Evolutionary conservation across 2,329 filamentous ascomycete species (phyloP).

Genomic region (Fusarium scirpi): DNA sequence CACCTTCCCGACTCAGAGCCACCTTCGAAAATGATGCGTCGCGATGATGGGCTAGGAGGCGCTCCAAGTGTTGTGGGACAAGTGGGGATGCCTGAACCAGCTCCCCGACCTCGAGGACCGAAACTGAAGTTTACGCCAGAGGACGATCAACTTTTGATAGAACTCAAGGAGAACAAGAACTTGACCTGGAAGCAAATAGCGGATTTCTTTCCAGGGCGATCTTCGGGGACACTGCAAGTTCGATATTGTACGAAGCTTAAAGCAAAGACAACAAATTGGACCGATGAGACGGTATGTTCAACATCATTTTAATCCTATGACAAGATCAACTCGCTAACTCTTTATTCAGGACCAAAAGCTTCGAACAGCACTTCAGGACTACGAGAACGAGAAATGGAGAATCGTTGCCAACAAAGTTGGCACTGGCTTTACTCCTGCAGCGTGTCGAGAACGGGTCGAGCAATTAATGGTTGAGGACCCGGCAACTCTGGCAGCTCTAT

Average conservation of each 20-base stretch:
- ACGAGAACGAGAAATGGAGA: slow-evolving; percentile 93
- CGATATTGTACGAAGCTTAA: slow-evolving; percentile 96
- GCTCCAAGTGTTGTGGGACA: slow-evolving; percentile 89
- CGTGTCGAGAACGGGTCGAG: slow-evolving; percentile 83
- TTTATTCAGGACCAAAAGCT: slow-evolving; percentile 78
- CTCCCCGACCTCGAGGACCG: slow-evolving; percentile 82
- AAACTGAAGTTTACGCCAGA: slow-evolving; percentile 95
- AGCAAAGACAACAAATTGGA: slow-evolving; percentile 93
- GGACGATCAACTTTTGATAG: slow-evolving; percentile 87
- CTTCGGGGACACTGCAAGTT: slow-evolving; percentile 90
- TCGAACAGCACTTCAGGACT: slow-evolving; percentile 80
- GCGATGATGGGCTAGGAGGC: slow-evolving; percentile 67
- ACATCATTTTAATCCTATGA: not conserved
- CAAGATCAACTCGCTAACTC: slow-evolving; percentile 16
- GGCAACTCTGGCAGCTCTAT: slow-evolving; percentile 59
- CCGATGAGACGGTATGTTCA: slow-evolving; percentile 84
- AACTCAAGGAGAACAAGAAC: slow-evolving; percentile 94
- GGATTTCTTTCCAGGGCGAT: slow-evolving; percentile 92
- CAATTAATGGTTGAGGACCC: slow-evolving; percentile 66
- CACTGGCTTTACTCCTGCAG: slow-evolving; percentile 86
- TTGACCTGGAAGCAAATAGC: slow-evolving; percentile 98
- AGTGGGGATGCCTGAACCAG: slow-evolving; percentile 86
- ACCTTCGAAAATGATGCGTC: slow-evolving; percentile 74
- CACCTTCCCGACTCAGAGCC: slow-evolving; percentile 80
- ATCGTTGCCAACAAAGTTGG: slow-evolving; percentile 92